Evolutionary conservation across 305 asterid species (phyloP).

Genomic region (Fraxinus dipetala): DNA sequence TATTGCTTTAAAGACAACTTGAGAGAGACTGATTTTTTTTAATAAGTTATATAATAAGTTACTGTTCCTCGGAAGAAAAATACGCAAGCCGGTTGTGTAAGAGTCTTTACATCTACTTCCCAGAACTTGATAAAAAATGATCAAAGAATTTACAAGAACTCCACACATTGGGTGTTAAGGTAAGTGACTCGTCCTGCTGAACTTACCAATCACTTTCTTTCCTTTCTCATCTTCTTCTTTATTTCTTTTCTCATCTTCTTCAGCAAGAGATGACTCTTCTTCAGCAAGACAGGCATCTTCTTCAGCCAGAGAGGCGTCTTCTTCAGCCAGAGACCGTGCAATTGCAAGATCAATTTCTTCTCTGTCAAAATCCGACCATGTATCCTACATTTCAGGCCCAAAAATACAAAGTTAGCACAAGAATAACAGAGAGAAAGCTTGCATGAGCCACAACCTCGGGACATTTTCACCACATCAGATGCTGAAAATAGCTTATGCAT

Average conservation of each 20-base stretch:
- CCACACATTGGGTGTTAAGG: constrained; percentile 16
- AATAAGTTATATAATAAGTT: not conserved
- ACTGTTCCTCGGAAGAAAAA: not conserved
- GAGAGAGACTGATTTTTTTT: not conserved
- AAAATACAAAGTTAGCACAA: constrained; percentile 14
- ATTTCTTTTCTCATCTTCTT: constrained; percentile 47
- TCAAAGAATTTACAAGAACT: constrained; percentile 24
- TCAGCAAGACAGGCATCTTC: not conserved
- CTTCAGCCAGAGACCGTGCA: constrained; percentile 51
- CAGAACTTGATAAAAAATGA: not conserved
- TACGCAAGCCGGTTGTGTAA: not conserved
- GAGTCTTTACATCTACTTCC: not conserved
- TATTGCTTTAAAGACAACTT: not conserved
- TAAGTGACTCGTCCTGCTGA: not conserved
- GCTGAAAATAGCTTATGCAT: not conserved
- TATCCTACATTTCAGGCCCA: constrained; percentile 51
- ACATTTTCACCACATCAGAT: constrained; percentile 11
- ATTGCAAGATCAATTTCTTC: constrained; percentile 88
- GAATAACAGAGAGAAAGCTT: constrained; percentile 9
- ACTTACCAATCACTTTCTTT: constrained; percentile 73
- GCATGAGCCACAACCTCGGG: not conserved
- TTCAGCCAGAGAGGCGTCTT: constrained; percentile 15
- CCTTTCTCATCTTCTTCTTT: constrained; percentile 57
- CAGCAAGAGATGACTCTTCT: not conserved
- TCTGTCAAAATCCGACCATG: constrained; percentile 66